Conservation (phyloP, 164 flowering plant genomes). For the Magnolia officinalis region DNA sequence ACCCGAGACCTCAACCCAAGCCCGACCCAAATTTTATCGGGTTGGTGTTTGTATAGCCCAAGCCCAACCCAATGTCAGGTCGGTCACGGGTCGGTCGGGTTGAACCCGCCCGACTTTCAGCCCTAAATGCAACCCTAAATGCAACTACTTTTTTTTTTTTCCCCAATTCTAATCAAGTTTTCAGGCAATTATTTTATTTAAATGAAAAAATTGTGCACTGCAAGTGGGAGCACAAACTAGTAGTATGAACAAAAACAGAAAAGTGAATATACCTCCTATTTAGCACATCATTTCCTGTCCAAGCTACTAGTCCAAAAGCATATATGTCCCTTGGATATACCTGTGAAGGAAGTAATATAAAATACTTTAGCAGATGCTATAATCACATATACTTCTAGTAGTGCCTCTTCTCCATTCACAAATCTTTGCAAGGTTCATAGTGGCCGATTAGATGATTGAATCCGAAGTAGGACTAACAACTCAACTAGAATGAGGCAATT, state of each 20-base stretch:
- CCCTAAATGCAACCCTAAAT: too few relatives aligned
- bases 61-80: too few relatives aligned
- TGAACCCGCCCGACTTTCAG: too few relatives aligned
- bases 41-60: too few relatives aligned
- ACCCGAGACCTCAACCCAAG: too few relatives aligned
- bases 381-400: not conserved
- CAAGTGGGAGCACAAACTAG: not conserved
- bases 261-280: slow-evolving; percentile 62
- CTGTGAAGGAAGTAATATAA: slow-evolving; percentile 23
- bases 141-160: too few relatives aligned
- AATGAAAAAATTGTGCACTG: not conserved
- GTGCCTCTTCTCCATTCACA: not conserved
- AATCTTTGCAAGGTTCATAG: not conserved
- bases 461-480: not conserved
- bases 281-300: slow-evolving; percentile 98
- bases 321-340: slow-evolving; percentile 88
- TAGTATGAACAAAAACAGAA: not conserved
- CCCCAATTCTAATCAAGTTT: not conserved
- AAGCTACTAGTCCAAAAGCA: slow-evolving; percentile 90
- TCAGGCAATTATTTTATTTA: too few relatives aligned
- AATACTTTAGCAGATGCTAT: not conserved
- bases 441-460: not conserved
- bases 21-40: too few relatives aligned
- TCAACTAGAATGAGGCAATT: not conserved
- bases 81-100: too few relatives aligned